A percentile compares a stretch with the other conserved stretches of the same genome.
phyloP scores from a whole-genome alignment of 2,329 filamentous ascomycete genomes.

The Dothistroma pini region DNA sequence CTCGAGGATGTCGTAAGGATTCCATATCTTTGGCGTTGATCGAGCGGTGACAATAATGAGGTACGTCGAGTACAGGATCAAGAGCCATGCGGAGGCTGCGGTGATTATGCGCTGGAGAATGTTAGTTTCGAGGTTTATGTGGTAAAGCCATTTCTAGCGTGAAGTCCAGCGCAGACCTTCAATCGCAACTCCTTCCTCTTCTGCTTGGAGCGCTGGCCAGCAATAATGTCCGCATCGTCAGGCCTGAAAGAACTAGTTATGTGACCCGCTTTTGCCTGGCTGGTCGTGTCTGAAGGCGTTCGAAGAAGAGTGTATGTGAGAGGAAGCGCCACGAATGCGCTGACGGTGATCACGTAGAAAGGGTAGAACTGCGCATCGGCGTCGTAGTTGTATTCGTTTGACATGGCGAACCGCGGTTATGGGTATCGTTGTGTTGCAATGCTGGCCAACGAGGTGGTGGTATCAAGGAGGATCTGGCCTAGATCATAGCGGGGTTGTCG shows the following conservation, averaged over 20 bases:
- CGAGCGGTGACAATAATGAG: conserved; percentile 76
- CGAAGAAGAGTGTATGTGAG: conserved; percentile 80
- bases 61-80: conserved; percentile 90
- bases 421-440: neutral
- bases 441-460: neutral
- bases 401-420: conserved; percentile 58
- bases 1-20: conserved; percentile 92
- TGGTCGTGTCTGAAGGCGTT: conserved; percentile 66
- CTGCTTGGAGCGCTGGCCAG: conserved; percentile 77
- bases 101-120: conserved; percentile 63
- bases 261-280: conserved; percentile 75
- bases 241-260: conserved; percentile 79
- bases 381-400: conserved; percentile 97
- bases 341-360: conserved; percentile 93
- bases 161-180: too few species aligned
- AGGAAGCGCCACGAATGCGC: conserved; percentile 81
- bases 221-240: conserved; percentile 78
- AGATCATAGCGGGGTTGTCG: neutral
- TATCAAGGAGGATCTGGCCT: neutral
- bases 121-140: too few species aligned
- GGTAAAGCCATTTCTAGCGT: too few species aligned
- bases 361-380: conserved; percentile 98
- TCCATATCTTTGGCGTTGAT: conserved; percentile 76
- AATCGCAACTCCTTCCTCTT: conserved; percentile 78
- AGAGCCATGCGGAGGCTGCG: conserved; percentile 71